These are phyloP conservation scores for Mortierella sp. DNA, from an alignment of 371 early-diverging fungal species.

Conservation along the genomic window DNA sequence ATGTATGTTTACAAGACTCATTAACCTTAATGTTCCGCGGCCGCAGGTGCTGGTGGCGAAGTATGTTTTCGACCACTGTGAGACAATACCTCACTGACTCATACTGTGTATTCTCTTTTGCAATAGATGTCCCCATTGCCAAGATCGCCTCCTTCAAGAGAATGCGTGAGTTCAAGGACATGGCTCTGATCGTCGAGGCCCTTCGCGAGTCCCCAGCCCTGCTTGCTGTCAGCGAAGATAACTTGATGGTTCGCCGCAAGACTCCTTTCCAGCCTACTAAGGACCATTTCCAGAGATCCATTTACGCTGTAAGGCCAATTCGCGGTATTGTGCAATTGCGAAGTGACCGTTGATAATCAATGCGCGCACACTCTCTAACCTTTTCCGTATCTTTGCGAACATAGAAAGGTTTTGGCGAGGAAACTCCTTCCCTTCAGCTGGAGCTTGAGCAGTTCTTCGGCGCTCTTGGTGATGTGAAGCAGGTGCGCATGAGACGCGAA, in stretches of 20 bases:
- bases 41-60: conserved; percentile 39
- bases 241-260: conserved; percentile 71
- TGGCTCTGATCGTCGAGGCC: conserved; percentile 64
- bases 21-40: background rate
- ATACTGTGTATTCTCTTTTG: no score
- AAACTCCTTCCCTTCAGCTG: conserved; percentile 63
- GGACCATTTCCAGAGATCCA: conserved; percentile 61
- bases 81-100: background rate
- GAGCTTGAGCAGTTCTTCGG: conserved; percentile 68
- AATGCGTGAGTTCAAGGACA: conserved; percentile 72
- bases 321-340: no score
- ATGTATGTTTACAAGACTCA: conserved; percentile 57
- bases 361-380: background rate
- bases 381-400: background rate
- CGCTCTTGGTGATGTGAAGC: conserved; percentile 61
- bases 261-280: conserved; percentile 58
- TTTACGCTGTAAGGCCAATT: conserved; percentile 69
- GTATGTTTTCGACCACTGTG: conserved; percentile 51
- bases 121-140: conserved; percentile 63
- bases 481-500: conserved; percentile 73
- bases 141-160: conserved; percentile 76
- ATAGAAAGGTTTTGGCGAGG: conserved; percentile 72
- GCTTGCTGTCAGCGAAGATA: conserved; percentile 71
- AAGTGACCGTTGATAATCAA: no score
- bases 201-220: conserved; percentile 62